phyloP scores from a whole-genome alignment of 202 grass and related monocot genomes.

The Cymbopogon flexuosus region DNA sequence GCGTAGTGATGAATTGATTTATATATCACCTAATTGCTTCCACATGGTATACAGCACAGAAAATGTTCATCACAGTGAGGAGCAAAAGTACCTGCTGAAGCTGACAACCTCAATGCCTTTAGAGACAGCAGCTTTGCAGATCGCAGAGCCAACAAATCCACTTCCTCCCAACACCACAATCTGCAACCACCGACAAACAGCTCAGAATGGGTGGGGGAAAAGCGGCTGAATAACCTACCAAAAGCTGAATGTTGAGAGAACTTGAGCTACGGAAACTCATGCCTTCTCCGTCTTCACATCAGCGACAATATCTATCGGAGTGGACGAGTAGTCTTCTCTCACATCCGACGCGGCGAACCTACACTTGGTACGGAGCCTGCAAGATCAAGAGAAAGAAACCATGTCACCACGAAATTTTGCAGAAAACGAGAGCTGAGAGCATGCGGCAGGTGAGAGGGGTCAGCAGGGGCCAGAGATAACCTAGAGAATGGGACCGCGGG shows the following conservation, averaged over 20 bases:
- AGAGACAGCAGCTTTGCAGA: conserved; percentile 81
- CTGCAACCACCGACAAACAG: conserved; percentile 32
- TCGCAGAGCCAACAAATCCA: conserved; percentile 89
- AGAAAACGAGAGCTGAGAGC: background rate
- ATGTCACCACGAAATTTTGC: conserved; percentile 5
- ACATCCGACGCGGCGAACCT: conserved; percentile 49
- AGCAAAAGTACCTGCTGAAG: conserved; percentile 73
- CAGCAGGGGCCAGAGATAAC: background rate
- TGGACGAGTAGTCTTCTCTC: conserved; percentile 54
- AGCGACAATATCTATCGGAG: conserved; percentile 74
- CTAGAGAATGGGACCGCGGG: conserved; percentile 9
- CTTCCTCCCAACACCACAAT: conserved; percentile 93
- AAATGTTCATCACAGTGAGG: background rate
- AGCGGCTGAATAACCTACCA: background rate
- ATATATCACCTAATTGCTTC: background rate
- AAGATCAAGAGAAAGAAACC: conserved; percentile 9
- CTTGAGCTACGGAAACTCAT: background rate
- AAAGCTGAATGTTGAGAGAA: background rate
- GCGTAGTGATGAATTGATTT: background rate
- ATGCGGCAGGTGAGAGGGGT: background rate
- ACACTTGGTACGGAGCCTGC: conserved; percentile 50
- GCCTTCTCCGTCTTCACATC: conserved; percentile 95
- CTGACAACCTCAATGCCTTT: conserved; percentile 95
- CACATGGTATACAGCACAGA: background rate
- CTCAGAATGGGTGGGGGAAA: conserved; percentile 4